Evolutionary conservation across 164 flowering plant genomes (phyloP).

Genomic region (Annona squamosa): DNA sequence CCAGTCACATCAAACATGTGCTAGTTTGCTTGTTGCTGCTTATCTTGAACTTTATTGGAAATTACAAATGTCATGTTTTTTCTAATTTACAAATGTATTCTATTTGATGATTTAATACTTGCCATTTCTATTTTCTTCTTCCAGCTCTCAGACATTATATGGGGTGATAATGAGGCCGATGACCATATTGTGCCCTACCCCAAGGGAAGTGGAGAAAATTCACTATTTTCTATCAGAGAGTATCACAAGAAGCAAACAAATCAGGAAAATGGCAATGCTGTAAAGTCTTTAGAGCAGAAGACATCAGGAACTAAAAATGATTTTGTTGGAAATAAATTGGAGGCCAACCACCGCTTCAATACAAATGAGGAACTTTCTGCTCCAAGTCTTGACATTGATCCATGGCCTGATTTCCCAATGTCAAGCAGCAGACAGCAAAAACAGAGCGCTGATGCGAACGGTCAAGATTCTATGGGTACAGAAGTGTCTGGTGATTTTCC

Average conservation of each 20-base stretch:
- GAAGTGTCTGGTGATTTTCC: conserved; percentile 20
- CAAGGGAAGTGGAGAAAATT: conserved; percentile 14
- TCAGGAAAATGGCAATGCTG: conserved; percentile 21
- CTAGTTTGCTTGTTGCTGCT: neutral
- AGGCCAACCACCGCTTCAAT: neutral
- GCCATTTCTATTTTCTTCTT: neutral
- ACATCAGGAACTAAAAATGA: conserved; percentile 17
- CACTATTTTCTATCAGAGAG: conserved; percentile 17
- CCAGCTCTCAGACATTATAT: conserved; percentile 63
- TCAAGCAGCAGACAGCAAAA: conserved; percentile 8
- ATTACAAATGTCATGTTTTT: neutral
- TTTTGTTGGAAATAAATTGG: conserved; percentile 13
- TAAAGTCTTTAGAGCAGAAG: conserved; percentile 15
- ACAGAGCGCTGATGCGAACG: conserved; percentile 14
- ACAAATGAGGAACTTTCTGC: conserved; percentile 22
- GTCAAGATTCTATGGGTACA: conserved; percentile 27
- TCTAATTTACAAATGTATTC: neutral
- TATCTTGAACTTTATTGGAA: neutral
- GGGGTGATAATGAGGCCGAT: conserved; percentile 61
- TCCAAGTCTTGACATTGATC: conserved; percentile 38
- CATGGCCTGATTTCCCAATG: conserved; percentile 32
- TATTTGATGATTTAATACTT: no score
- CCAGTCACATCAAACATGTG: no score
- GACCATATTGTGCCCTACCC: conserved; percentile 80
- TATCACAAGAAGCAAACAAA: conserved; percentile 34